Evolutionary conservation across 805 yeast genomes (phyloP).

Genomic region (Kuraishia molischiana): DNA sequence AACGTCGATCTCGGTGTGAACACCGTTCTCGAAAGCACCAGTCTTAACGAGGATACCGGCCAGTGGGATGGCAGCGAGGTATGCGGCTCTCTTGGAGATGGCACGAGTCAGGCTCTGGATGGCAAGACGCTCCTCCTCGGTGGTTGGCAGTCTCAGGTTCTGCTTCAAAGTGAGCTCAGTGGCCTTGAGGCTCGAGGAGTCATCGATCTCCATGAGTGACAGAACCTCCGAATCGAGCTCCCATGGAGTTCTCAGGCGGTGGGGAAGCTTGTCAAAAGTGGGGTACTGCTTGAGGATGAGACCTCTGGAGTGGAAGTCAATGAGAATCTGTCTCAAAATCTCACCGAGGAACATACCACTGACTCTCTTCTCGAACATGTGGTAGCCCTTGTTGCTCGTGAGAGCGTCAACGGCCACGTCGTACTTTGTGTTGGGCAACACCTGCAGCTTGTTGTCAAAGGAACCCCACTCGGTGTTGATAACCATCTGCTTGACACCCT

Average conservation of each 20-base stretch:
- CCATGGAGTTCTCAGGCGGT: constrained; percentile 69
- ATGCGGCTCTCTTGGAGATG: constrained; percentile 83
- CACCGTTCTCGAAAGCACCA: constrained; percentile 47
- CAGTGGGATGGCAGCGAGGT: constrained; percentile 78
- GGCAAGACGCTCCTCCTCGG: constrained; percentile 59
- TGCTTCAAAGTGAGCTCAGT: constrained; percentile 62
- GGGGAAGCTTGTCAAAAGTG: constrained; percentile 34
- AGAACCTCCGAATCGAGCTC: constrained; percentile 74
- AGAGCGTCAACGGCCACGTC: constrained; percentile 62
- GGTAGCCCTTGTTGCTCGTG: constrained; percentile 79
- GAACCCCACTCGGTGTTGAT: constrained; percentile 98
- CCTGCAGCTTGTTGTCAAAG: constrained; percentile 72
- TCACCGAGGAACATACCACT: constrained; percentile 94
- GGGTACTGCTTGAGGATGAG: constrained; percentile 49
- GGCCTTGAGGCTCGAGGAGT: constrained; percentile 58
- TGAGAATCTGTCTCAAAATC: constrained; percentile 61
- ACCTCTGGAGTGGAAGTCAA: constrained; percentile 54
- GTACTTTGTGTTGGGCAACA: constrained; percentile 70
- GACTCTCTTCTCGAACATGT: constrained; percentile 87
- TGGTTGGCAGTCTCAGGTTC: constrained; percentile 59
- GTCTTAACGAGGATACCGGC: constrained; percentile 72
- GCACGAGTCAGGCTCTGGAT: constrained; percentile 70
- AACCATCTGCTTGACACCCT: constrained; percentile 63
- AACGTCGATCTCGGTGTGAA: constrained; percentile 71
- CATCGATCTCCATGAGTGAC: constrained; percentile 80